These are phyloP conservation scores for Azolla pinnata DNA, from an alignment of 75 land plant genomes.

Conservation along the genomic window DNA sequence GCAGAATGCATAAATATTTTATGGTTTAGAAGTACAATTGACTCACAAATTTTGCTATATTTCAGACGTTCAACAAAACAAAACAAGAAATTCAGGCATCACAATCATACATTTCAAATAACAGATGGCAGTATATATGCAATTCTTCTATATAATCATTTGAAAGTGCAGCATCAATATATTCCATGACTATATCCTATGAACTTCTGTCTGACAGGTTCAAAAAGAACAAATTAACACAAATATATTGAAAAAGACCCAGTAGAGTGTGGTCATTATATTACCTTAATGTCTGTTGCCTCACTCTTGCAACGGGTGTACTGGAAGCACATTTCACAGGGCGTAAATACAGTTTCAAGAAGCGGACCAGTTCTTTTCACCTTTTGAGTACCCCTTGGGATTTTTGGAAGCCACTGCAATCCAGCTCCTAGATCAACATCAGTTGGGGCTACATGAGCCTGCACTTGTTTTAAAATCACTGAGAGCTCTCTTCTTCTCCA, in stretches of 20 bases:
- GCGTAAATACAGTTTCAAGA: constrained; percentile 92
- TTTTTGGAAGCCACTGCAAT: constrained; percentile 94
- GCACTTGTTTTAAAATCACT: constrained; percentile 88
- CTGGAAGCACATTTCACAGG: constrained; percentile 92
- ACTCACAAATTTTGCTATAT: neutral
- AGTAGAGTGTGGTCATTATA: neutral
- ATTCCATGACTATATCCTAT: no score
- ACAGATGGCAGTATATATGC: no score
- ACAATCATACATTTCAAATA: no score
- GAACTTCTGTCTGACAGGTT: no score
- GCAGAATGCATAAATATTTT: neutral
- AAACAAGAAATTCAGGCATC: no score
- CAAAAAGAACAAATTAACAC: no score
- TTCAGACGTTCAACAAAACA: no score
- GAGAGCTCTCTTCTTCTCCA: constrained; percentile 96
- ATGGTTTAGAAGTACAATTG: neutral
- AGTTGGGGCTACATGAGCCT: constrained; percentile 99
- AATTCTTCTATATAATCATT: no score
- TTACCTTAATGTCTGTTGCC: constrained; percentile 83
- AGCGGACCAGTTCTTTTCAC: constrained; percentile 92
- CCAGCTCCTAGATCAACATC: constrained; percentile 99
- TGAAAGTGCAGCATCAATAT: no score
- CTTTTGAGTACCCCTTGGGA: constrained; percentile 66
- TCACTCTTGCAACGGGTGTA: constrained; percentile 96
- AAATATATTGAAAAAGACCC: no score